Evolutionary conservation across 495 filamentous ascomycete species (phyloP), one percentile per base, ranked within the genome.

Genomic region (Tuber microsphaerosporum): DNA sequence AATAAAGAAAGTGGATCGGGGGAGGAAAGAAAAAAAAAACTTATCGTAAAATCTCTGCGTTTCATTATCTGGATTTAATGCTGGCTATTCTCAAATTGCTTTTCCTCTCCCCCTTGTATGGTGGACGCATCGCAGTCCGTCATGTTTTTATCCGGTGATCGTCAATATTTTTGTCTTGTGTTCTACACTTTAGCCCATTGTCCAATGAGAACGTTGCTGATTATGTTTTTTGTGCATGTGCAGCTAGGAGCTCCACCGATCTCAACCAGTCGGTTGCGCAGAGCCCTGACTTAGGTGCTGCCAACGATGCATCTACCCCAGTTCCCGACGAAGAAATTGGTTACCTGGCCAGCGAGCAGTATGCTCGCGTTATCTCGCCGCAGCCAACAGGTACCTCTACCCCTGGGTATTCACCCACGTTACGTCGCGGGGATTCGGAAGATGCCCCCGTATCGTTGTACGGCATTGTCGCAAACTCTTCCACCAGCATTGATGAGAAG

Each of bases 221-320:
- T 76, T 75, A 20, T 20, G 12, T 72, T 75, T 26, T 48, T 48
- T 61, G 69, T 46, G 34, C 45, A 44, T 70, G 68, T 85, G 95
- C 91, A 86, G 93, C 93, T 75, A 86, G 97, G 89, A 97, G 92
- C 84, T 94, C 92, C 76, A 92, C 93, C 68, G 92, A 97, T 80
- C 85, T 99, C 80, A 96, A 97, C 83, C 79, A 83, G 81, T 78
- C 77, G 76, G 83, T 77, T 75, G 80, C 84, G 70, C 84, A 81
- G 82, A 78, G 76, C 74, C 81, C 75, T 83, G 76, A 79, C 82
- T 61, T 71, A 45, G 16, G 65, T 70, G 71, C 73, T 51, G 39
- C 80, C 73, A 69, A 45, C 42, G 44, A 48, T 44, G 69, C 48
- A 44, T 69, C 61, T 31, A 69, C 68, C 31, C 72, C 73, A 8